Conservation (phyloP, 495 filamentous ascomycete genomes). For the Penicillium maclennaniae region DNA sequence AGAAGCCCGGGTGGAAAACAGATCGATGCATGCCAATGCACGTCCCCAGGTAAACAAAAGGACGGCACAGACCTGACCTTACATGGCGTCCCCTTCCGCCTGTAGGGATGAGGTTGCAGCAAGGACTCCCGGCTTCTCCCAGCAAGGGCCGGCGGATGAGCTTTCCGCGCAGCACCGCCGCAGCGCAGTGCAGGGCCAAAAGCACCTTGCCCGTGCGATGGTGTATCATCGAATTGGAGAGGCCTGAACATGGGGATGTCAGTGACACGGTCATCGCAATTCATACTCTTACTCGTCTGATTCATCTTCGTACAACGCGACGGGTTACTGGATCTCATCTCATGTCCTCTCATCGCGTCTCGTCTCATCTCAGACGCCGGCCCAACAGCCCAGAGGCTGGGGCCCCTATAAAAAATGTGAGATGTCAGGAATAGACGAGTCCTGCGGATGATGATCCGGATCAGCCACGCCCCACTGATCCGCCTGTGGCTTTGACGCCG, state of each 20-base stretch:
- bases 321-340: not conserved
- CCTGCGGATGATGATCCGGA: slow-evolving; percentile 8
- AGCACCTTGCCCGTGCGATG: not conserved
- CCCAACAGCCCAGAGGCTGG: slow-evolving; percentile 15
- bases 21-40: slow-evolving; percentile 42
- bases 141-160: slow-evolving; percentile 35
- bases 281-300: too few species aligned
- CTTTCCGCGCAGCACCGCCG: slow-evolving; percentile 10
- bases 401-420: slow-evolving; percentile 22
- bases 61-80: slow-evolving; percentile 44
- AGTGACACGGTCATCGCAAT: not conserved
- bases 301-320: not conserved
- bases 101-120: slow-evolving; percentile 40
- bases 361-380: not conserved
- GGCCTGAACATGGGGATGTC: not conserved
- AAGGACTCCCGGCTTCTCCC: slow-evolving; percentile 34
- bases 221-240: not conserved
- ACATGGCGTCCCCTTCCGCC: slow-evolving; percentile 38
- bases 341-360: not conserved
- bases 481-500: slow-evolving; percentile 1
- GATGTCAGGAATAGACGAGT: slow-evolving; percentile 19
- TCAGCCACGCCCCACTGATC: slow-evolving; percentile 21
- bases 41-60: slow-evolving; percentile 39
- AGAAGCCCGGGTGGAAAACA: slow-evolving; percentile 23
- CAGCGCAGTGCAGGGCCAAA: not conserved